phyloP scores from a whole-genome alignment of 106 monocot genomes.

The Platanthera guangdongensis region DNA sequence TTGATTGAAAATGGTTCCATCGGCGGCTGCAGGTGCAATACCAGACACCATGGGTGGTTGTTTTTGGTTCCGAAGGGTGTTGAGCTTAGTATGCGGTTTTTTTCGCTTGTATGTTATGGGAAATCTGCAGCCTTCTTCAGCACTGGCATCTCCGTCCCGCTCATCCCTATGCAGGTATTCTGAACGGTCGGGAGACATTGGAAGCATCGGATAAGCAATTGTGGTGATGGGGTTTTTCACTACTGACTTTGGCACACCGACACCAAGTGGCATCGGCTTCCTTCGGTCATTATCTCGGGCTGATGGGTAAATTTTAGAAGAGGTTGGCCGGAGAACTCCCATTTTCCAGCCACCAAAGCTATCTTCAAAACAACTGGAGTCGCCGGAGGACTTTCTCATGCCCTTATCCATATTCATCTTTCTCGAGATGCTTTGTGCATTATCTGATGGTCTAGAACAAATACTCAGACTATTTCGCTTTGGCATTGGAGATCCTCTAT shows the following conservation, averaged over 20 bases:
- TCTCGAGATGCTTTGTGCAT: neutral
- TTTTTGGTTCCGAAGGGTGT: constrained; percentile 6
- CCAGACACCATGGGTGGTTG: neutral
- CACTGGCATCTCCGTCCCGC: neutral
- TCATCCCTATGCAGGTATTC: neutral
- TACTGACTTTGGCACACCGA: neutral
- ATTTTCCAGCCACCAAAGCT: neutral
- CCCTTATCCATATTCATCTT: neutral
- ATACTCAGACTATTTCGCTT: neutral
- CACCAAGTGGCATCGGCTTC: neutral
- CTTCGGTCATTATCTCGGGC: neutral
- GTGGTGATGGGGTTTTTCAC: neutral
- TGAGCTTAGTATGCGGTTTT: constrained; percentile 25
- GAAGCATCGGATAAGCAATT: neutral
- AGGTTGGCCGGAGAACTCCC: neutral
- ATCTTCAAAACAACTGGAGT: neutral
- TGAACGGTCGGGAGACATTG: neutral
- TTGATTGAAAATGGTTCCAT: constrained; percentile 8
- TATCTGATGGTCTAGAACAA: neutral
- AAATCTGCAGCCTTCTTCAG: constrained; percentile 14
- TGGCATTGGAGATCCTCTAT: neutral
- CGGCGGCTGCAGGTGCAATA: constrained; percentile 5
- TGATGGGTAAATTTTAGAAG: neutral
- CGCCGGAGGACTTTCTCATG: constrained; percentile 2
- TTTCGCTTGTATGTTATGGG: constrained; percentile 54